phyloP scores from a whole-genome alignment of 768 basidiomycete genomes.

The Tricholoma saponaceum region DNA sequence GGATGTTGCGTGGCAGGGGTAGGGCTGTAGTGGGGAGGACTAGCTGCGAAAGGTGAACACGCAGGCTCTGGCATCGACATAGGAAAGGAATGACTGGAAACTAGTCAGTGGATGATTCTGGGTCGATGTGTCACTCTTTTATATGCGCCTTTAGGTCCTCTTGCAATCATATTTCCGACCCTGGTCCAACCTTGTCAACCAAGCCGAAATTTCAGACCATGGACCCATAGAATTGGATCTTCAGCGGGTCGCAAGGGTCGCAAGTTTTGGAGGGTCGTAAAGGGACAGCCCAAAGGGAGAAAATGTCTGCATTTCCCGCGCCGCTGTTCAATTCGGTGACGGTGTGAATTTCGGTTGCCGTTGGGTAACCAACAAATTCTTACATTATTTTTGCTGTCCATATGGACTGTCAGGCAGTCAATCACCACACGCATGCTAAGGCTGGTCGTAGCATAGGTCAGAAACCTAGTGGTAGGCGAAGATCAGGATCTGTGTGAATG shows the following conservation, averaged over 20 bases:
- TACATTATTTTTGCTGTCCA: neutral
- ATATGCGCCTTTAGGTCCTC: neutral
- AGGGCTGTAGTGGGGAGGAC: neutral
- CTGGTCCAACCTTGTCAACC: neutral
- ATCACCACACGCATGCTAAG: neutral
- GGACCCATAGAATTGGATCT: neutral
- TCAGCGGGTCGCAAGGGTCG: neutral
- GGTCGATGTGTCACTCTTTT: neutral
- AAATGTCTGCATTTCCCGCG: neutral
- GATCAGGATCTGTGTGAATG: neutral
- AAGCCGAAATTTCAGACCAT: neutral
- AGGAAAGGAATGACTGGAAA: neutral
- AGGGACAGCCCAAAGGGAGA: neutral
- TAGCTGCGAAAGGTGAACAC: neutral
- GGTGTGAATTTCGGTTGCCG: neutral
- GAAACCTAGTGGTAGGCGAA: neutral
- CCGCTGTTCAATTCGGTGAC: neutral
- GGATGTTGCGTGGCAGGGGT: neutral
- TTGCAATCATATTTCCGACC: neutral
- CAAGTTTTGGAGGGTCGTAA: neutral
- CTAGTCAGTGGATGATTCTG: neutral
- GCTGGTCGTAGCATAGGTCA: neutral
- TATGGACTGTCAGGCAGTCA: neutral
- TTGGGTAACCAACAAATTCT: neutral
- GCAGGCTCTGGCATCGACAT: neutral